These are phyloP conservation scores for Lipomyces oligophaga DNA, from an alignment of 805 yeast genomes.

Conservation along the genomic window DNA sequence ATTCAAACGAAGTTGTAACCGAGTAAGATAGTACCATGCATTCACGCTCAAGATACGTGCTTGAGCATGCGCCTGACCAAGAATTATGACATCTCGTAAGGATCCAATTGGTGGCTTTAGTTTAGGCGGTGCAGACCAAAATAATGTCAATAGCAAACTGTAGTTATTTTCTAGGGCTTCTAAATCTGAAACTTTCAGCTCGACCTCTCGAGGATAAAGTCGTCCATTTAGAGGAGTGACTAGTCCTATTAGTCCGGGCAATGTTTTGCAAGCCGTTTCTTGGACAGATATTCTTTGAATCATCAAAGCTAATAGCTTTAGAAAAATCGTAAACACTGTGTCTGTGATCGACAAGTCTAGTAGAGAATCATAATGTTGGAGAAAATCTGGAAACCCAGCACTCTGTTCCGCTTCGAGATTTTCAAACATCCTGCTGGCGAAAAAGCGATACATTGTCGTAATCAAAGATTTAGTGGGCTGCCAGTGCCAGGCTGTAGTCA, in stretches of 20 bases:
- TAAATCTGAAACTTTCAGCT: conserved; percentile 25
- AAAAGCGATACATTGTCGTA: conserved; percentile 28
- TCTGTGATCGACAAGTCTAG: conserved; percentile 27
- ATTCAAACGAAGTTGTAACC: conserved; percentile 14
- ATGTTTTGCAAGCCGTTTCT: conserved; percentile 4
- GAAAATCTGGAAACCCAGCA: conserved; percentile 30
- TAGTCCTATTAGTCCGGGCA: conserved; percentile 29
- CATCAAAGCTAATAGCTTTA: conserved; percentile 26
- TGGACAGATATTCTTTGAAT: conserved; percentile 13
- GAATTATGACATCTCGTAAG: conserved; percentile 30
- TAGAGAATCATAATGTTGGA: conserved; percentile 14
- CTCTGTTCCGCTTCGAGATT: conserved; percentile 22
- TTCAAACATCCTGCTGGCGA: conserved; percentile 25
- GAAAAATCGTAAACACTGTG: conserved; percentile 31
- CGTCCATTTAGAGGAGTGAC: conserved; percentile 32
- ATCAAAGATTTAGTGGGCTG: conserved; percentile 21
- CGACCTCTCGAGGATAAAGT: conserved; percentile 24
- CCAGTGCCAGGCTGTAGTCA: conserved; percentile 29
- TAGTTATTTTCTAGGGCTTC: conserved; percentile 32
- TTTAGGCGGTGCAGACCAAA: conserved; percentile 31
- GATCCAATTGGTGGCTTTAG: conserved; percentile 28
- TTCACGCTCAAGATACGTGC: conserved; percentile 33
- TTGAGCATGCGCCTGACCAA: conserved; percentile 28
- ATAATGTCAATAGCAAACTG: conserved; percentile 30
- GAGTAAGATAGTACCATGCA: conserved; percentile 29